Percentiles rank a stretch among this genome's conserved stretches.
Evolutionary conservation across 2,329 filamentous ascomycete genomes (phyloP).

Genomic region (Zymoseptoria passerinii): DNA sequence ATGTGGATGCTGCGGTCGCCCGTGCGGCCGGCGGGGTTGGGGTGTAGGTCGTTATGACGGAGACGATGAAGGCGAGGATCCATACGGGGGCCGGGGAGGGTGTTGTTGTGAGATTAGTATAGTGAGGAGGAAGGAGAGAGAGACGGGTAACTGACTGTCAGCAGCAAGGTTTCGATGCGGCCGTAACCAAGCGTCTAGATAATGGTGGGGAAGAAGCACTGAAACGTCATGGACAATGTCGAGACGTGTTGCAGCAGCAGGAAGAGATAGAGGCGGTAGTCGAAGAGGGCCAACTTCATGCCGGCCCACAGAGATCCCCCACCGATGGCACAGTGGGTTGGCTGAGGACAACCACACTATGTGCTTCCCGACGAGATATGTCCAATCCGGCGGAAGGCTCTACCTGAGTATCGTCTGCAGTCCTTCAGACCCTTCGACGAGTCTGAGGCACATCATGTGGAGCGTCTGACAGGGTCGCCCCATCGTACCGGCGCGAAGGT

Average conservation of each 20-base stretch:
- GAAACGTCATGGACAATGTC: constrained; percentile 48
- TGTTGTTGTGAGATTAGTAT: background rate
- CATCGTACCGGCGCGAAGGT: too few species aligned
- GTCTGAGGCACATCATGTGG: too few species aligned
- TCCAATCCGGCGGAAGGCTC: too few species aligned
- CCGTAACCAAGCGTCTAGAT: constrained; percentile 53
- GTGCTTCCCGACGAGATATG: too few species aligned
- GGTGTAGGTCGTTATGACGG: constrained; percentile 47
- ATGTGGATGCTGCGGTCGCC: constrained; percentile 52
- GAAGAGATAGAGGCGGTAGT: constrained; percentile 47
- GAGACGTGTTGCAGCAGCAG: constrained; percentile 48
- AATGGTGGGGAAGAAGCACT: constrained; percentile 59
- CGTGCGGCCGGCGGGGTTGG: constrained; percentile 47
- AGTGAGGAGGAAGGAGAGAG: too few species aligned
- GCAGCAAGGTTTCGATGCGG: constrained; percentile 46
- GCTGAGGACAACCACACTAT: too few species aligned
- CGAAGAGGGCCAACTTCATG: constrained; percentile 41
- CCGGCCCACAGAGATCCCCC: constrained; percentile 35
- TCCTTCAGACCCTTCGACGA: too few species aligned
- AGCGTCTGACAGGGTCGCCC: too few species aligned
- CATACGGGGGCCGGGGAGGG: constrained; percentile 38
- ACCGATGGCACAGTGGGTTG: constrained; percentile 14
- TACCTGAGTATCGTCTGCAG: too few species aligned
- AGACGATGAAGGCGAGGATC: constrained; percentile 49
- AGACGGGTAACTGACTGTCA: constrained; percentile 37